Base-by-base conservation (phyloP, 176 grass and related monocot species). In the Guadua angustifolia region DNA sequence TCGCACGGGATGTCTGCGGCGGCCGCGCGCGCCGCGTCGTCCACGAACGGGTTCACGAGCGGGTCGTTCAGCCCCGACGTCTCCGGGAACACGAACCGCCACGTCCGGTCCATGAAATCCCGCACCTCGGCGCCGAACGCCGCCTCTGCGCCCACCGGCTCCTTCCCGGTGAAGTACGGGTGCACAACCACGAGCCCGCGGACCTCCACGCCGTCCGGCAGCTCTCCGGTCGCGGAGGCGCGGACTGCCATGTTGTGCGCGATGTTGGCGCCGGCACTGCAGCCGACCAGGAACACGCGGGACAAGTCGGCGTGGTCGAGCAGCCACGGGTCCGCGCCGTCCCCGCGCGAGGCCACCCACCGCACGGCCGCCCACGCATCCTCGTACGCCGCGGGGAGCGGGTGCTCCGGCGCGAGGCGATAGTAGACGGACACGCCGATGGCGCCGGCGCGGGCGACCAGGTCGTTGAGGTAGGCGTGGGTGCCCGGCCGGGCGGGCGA, bases 401-500 rank as follows among this genome's bases (percentile, higher is more conserved):
- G 71, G 85, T 93, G 68, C 93, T 93, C 95, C 50, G 89, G 95
- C 26, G 92, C 93, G 5, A 89, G 90, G 82, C 95, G 92, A 87
- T 95, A 95, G 73, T 95, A 90, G 12, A 87, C 87, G 19, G 95
- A 98, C 29, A 95, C 92, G 18, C 81, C 92, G 60, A 93, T 32
- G 53, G 88, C 86, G 43, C 71, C 44, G 46, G 92, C 66, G 6
- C 71, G 85, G 29, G 87, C 85, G 9, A 88, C 92, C 15, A 95
- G 88, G 65, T 90, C 81, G 83, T 89, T 92, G 82, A 98, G 76
- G 84, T 91, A 95, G 78, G 58, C 46, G 75, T 95, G 93, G 77
- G 94, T 95, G 68, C 81, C 63, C 14, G 88, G 91, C 29, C 75
- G 85, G 49, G 83, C 78, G 18, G 95, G 88, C 16, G 90, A 90